Percentiles rank a stretch among this genome's conserved stretches.
Conservation (phyloP, 2,329 filamentous ascomycete genomes). For the Colletotrichum endophyticum region DNA sequence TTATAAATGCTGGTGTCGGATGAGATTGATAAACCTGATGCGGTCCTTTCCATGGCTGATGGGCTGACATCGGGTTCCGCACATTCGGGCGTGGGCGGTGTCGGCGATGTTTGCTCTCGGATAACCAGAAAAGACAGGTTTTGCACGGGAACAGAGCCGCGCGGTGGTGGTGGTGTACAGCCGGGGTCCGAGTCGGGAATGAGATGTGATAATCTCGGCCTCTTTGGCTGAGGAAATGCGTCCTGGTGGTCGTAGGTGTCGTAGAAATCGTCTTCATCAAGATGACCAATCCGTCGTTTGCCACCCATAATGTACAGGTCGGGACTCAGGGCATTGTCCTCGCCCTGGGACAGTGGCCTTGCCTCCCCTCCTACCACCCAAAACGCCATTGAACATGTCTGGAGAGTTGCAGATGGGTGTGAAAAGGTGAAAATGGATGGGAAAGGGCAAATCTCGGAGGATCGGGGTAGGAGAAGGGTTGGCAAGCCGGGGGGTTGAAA, state of each 20-base stretch:
- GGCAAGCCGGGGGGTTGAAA: conserved; percentile 5
- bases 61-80: conserved; percentile 21
- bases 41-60: conserved; percentile 50
- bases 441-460: background rate
- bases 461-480: background rate
- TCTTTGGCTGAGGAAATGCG: conserved; percentile 23
- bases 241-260: conserved; percentile 32
- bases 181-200: background rate
- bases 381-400: conserved; percentile 39
- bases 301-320: conserved; percentile 35
- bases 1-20: conserved; percentile 38
- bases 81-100: conserved; percentile 23
- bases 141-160: conserved; percentile 32
- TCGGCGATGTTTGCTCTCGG: conserved; percentile 35
- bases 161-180: conserved; percentile 11
- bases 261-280: conserved; percentile 35
- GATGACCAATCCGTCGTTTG: conserved; percentile 43
- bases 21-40: conserved; percentile 53
- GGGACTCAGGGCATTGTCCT: conserved; percentile 1
- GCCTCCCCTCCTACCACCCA: conserved; percentile 21
- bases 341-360: conserved; percentile 3
- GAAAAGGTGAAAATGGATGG: background rate
- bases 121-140: conserved; percentile 43
- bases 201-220: background rate
- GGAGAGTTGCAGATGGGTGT: conserved; percentile 5